A percentile compares a stretch with the other conserved stretches of the same genome.
These are phyloP conservation scores for Candida sonorensis DNA, from an alignment of 805 yeast genomes.

Conservation along the genomic window DNA sequence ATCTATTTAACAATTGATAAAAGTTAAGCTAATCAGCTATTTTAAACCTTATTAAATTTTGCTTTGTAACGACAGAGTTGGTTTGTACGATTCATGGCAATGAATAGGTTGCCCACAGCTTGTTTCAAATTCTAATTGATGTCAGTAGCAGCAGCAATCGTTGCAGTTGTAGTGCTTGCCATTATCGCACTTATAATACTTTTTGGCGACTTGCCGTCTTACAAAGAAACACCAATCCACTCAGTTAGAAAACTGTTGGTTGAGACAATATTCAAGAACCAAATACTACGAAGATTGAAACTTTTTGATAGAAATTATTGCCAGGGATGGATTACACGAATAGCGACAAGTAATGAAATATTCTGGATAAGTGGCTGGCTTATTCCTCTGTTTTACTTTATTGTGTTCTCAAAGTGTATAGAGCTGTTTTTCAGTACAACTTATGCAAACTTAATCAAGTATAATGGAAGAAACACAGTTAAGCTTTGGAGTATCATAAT, in stretches of 20 bases:
- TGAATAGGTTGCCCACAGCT: no score
- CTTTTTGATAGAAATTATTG: conserved; percentile 19
- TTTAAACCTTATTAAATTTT: no score
- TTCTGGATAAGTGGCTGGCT: conserved; percentile 31
- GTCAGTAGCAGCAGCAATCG: neutral
- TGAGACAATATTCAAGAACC: conserved; percentile 1
- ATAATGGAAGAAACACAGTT: conserved; percentile 3
- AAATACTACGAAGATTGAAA: conserved; percentile 2
- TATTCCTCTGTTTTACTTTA: conserved; percentile 36
- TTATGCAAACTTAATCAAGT: conserved; percentile 6
- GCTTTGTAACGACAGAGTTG: no score
- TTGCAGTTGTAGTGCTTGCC: neutral
- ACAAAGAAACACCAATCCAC: conserved; percentile 30
- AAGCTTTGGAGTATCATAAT: conserved; percentile 21
- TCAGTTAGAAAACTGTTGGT: conserved; percentile 8
- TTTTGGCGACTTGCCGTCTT: conserved; percentile 43
- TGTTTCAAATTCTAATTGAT: no score
- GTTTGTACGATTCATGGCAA: no score
- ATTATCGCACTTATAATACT: conserved; percentile 27
- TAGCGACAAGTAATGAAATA: conserved; percentile 5
- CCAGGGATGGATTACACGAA: conserved; percentile 14
- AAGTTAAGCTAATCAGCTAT: no score
- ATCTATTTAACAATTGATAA: no score
- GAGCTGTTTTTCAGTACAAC: conserved; percentile 20
- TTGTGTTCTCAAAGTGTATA: conserved; percentile 27